Evolutionary conservation across 257 asterid species (phyloP).

Genomic region (Nicotiana tomentosiformis): DNA sequence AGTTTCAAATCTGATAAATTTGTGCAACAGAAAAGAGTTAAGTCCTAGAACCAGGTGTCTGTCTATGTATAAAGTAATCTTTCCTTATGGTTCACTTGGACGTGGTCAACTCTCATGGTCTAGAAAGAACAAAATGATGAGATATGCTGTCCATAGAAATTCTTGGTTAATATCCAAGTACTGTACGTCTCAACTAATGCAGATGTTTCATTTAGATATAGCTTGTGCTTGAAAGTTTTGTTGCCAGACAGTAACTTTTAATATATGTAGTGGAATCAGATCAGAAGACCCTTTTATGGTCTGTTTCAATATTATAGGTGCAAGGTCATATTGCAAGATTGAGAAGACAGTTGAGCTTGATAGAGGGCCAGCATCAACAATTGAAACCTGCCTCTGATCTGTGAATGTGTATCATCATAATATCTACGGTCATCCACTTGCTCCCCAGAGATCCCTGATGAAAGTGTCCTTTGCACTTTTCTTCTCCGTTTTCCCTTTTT

Average conservation of each 20-base stretch:
- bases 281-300: conserved; percentile 9
- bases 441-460: neutral
- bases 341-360: conserved; percentile 64
- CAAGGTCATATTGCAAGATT: conserved; percentile 87
- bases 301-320: conserved; percentile 40
- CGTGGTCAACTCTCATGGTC: neutral
- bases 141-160: neutral
- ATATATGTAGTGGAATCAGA: neutral
- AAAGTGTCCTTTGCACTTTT: neutral
- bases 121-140: neutral
- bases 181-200: neutral
- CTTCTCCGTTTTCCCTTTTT: neutral
- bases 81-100: neutral
- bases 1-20: neutral
- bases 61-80: neutral
- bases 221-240: neutral
- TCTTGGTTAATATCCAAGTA: neutral
- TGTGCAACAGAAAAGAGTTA: neutral
- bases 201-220: neutral
- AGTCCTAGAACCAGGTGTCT: neutral
- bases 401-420: conserved; percentile 29
- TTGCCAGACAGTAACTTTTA: neutral
- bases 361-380: conserved; percentile 62
- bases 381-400: conserved; percentile 47
- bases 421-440: conserved; percentile 12